Evolutionary conservation across 805 yeast genomes (phyloP).

Genomic region (Kregervanrija delftensis): DNA sequence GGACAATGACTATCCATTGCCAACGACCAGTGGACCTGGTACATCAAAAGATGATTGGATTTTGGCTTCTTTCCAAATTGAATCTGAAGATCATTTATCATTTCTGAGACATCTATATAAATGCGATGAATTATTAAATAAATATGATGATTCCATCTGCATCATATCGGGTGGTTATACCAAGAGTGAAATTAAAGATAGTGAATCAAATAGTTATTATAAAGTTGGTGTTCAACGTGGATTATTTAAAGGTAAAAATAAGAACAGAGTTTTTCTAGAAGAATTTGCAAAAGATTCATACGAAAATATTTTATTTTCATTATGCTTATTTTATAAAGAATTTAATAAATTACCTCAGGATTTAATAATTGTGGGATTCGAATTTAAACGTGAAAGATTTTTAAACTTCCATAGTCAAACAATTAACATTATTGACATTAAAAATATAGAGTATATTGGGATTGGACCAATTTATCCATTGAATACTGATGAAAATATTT

Average conservation of each 20-base stretch:
- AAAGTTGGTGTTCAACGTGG: constrained; percentile 34
- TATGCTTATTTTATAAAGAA: constrained; percentile 45
- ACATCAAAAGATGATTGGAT: constrained; percentile 50
- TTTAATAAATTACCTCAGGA: constrained; percentile 39
- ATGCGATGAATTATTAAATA: constrained; percentile 31
- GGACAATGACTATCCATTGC: no score
- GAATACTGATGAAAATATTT: constrained; percentile 2
- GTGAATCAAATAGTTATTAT: constrained; percentile 53
- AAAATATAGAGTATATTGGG: constrained; percentile 44
- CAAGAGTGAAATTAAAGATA: constrained; percentile 42
- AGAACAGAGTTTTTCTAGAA: constrained; percentile 41
- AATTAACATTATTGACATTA: constrained; percentile 25
- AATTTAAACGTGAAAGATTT: constrained; percentile 62
- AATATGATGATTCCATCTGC: constrained; percentile 12
- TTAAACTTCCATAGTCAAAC: constrained; percentile 47
- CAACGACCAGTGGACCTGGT: constrained; percentile 34
- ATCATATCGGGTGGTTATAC: constrained; percentile 61
- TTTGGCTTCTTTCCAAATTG: constrained; percentile 59
- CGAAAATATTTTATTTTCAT: constrained; percentile 63
- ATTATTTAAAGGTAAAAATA: constrained; percentile 5
- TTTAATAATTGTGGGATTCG: constrained; percentile 64
- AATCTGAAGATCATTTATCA: constrained; percentile 61
- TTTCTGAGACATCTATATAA: constrained; percentile 54
- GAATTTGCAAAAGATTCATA: constrained; percentile 76
- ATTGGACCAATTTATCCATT: constrained; percentile 45